Conservation (phyloP, 148 eudicot species). For the Rhododendron ferrugineum region DNA sequence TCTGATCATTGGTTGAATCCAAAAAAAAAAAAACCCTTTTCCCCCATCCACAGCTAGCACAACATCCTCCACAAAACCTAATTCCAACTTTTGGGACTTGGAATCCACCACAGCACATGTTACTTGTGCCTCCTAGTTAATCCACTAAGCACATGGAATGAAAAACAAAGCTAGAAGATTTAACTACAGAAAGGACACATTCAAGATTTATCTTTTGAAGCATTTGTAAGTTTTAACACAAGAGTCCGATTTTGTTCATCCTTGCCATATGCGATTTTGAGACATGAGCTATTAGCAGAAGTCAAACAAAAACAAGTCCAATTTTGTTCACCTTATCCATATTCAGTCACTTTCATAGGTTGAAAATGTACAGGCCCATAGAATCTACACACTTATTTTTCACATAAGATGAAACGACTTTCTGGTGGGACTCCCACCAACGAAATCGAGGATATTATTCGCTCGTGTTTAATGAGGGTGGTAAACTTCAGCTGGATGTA, state of each 20-base stretch:
- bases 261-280: neutral
- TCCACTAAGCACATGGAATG: neutral
- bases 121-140: slow-evolving; percentile 7
- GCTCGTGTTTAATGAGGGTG: neutral
- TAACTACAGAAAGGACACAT: neutral
- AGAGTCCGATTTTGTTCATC: neutral
- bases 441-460: neutral
- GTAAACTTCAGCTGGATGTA: slow-evolving; percentile 5
- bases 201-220: neutral
- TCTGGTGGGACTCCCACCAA: neutral
- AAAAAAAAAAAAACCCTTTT: neutral
- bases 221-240: neutral
- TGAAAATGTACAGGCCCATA: neutral
- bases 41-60: neutral
- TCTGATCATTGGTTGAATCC: no score
- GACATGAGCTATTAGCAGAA: neutral
- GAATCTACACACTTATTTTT: neutral
- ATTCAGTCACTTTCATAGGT: neutral
- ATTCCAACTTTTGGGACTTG: slow-evolving; percentile 15
- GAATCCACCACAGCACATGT: slow-evolving; percentile 16
- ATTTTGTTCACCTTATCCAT: neutral
- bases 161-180: neutral
- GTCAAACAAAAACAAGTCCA: neutral
- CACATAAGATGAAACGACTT: neutral
- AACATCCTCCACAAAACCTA: slow-evolving; percentile 21